Percentiles rank a stretch among this genome's conserved stretches.
phyloP scores from a whole-genome alignment of 257 asterid genomes.

The Salvia hispanica region DNA sequence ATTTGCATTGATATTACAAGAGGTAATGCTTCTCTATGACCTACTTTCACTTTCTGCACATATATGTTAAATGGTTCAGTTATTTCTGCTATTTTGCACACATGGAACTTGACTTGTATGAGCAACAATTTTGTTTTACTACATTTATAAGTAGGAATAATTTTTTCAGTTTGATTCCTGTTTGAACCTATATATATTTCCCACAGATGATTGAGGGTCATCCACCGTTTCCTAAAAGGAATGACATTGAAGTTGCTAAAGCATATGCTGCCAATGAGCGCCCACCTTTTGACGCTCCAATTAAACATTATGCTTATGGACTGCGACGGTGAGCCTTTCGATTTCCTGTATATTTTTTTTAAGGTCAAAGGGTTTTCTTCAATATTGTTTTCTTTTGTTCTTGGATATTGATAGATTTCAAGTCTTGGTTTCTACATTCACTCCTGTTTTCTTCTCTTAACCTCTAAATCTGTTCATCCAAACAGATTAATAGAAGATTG shows the following conservation, averaged over 20 bases:
- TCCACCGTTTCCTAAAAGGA: slow-evolving; percentile 62
- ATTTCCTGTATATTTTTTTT: slow-evolving; percentile 21
- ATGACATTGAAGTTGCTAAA: slow-evolving; percentile 71
- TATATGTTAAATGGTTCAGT: slow-evolving; percentile 7
- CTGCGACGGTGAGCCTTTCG: slow-evolving; percentile 62
- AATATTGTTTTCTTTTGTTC: not conserved
- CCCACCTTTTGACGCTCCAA: slow-evolving; percentile 77
- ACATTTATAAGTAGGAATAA: not conserved
- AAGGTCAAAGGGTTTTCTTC: slow-evolving; percentile 16
- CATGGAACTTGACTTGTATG: slow-evolving; percentile 12
- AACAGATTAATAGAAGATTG: slow-evolving; percentile 73
- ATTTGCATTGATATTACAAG: slow-evolving; percentile 80
- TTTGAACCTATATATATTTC: slow-evolving; percentile 10
- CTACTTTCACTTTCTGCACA: slow-evolving; percentile 1
- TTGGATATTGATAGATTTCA: not conserved
- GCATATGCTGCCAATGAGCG: slow-evolving; percentile 74
- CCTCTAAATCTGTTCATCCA: not conserved
- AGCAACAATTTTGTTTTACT: slow-evolving; percentile 9
- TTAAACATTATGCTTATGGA: slow-evolving; percentile 62
- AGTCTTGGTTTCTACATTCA: not conserved
- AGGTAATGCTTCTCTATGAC: slow-evolving; percentile 50
- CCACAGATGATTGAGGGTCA: slow-evolving; percentile 84
- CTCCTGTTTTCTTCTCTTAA: slow-evolving; percentile 4
- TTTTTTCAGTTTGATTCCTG: not conserved
- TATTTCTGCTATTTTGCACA: not conserved